phyloP scores from a whole-genome alignment of 2,329 filamentous ascomycete genomes.

The Botrytis porri region DNA sequence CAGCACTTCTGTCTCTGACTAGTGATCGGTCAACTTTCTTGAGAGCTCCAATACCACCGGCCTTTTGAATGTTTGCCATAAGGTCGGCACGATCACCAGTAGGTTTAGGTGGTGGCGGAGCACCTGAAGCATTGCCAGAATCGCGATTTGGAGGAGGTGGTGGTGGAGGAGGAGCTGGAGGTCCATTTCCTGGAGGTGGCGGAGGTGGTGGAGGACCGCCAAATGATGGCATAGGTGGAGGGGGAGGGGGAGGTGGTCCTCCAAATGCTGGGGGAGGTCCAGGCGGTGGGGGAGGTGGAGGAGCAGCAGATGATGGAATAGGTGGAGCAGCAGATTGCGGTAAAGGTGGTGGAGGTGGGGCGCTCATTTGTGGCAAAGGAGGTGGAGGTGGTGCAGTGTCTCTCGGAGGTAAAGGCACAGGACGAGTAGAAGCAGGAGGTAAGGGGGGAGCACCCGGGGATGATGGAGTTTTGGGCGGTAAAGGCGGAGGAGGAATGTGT shows the following conservation, averaged over 20 bases:
- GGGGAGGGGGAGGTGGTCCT: slow-evolving; percentile 45
- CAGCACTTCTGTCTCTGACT: slow-evolving; percentile 69
- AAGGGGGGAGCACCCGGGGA: slow-evolving; percentile 46
- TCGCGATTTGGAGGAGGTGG: slow-evolving; percentile 54
- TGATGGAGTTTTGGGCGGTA: slow-evolving; percentile 47
- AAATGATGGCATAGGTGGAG: slow-evolving; percentile 39
- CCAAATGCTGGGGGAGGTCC: slow-evolving; percentile 37
- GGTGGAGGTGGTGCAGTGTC: slow-evolving; percentile 39
- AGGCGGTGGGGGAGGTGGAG: slow-evolving; percentile 40
- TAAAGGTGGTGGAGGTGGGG: slow-evolving; percentile 42
- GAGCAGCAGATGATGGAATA: slow-evolving; percentile 38
- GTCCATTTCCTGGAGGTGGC: slow-evolving; percentile 36
- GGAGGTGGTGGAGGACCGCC: slow-evolving; percentile 39
- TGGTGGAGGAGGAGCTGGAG: slow-evolving; percentile 52
- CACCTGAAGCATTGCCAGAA: slow-evolving; percentile 50
- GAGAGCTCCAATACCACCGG: slow-evolving; percentile 63
- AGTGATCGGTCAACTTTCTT: slow-evolving; percentile 71
- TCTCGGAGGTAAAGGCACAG: slow-evolving; percentile 37
- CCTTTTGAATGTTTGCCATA: slow-evolving; percentile 69
- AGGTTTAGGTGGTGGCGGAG: slow-evolving; percentile 46
- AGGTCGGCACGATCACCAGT: slow-evolving; percentile 56
- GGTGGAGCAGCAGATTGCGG: slow-evolving; percentile 40
- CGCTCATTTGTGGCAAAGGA: slow-evolving; percentile 36
- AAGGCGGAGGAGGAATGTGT: slow-evolving; percentile 39
- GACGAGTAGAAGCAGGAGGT: slow-evolving; percentile 51